phyloP scores from a whole-genome alignment of 2,329 filamentous ascomycete species.

The Orbilia quercus region DNA sequence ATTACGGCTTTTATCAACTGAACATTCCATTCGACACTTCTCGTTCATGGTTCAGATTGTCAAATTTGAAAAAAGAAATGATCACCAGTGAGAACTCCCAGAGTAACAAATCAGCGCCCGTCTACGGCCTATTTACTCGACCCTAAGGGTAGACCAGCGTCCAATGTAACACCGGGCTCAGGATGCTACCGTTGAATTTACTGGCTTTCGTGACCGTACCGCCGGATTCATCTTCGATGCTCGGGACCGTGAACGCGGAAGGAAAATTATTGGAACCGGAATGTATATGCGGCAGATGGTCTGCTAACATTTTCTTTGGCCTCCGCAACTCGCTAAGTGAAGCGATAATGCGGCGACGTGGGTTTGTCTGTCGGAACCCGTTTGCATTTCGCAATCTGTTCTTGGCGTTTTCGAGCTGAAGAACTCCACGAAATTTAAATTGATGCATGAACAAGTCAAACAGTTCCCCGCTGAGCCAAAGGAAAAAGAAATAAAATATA shows the following conservation, averaged over 20 bases:
- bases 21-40: neutral
- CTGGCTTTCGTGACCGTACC: slow-evolving; percentile 2
- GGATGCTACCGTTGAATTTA: slow-evolving; percentile 28
- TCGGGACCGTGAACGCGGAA: neutral
- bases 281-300: slow-evolving; percentile 32
- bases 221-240: neutral
- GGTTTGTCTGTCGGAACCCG: slow-evolving; percentile 22
- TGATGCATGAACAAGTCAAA: neutral
- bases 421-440: neutral
- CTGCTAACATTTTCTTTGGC: neutral
- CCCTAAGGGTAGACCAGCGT: too few species aligned
- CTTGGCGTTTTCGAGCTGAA: slow-evolving; percentile 34
- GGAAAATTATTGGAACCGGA: slow-evolving; percentile 22
- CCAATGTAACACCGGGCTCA: slow-evolving; percentile 33
- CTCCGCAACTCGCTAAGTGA: slow-evolving; percentile 52
- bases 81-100: neutral
- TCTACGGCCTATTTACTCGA: neutral
- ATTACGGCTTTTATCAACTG: neutral
- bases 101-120: slow-evolving; percentile 1
- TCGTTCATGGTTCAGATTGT: neutral
- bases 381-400: slow-evolving; percentile 49
- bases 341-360: slow-evolving; percentile 49
- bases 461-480: neutral
- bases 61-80: too few species aligned
- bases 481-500: neutral